These are phyloP conservation scores for Halenospora varia DNA, from an alignment of 495 filamentous ascomycete species.

Conservation along the genomic window DNA sequence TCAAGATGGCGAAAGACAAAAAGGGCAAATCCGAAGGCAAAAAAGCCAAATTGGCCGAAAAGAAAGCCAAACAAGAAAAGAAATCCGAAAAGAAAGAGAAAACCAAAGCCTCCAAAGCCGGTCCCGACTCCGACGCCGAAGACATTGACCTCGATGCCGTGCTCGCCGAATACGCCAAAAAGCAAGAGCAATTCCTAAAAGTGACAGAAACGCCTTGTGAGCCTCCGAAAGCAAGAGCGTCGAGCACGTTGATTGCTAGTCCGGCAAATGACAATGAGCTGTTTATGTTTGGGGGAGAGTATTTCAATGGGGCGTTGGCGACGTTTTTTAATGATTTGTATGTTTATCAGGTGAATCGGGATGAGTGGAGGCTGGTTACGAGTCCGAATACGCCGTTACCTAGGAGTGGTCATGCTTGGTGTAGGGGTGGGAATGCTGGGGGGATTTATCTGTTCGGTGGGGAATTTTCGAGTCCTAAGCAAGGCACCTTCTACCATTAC, in stretches of 20 bases:
- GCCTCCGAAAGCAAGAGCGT: constrained; percentile 74
- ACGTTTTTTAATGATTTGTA: constrained; percentile 73
- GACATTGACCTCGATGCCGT: constrained; percentile 96
- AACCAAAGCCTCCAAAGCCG: constrained; percentile 44
- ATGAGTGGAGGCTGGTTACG: constrained; percentile 85
- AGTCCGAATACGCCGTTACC: constrained; percentile 90
- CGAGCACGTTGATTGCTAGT: constrained; percentile 74
- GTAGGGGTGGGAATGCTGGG: constrained; percentile 72
- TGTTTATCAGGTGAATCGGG: constrained; percentile 80
- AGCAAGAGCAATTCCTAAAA: constrained; percentile 91
- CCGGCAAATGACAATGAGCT: constrained; percentile 84
- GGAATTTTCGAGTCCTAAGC: constrained; percentile 74
- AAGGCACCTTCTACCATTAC: constrained; percentile 98
- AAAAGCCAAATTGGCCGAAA: constrained; percentile 57
- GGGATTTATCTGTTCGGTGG: constrained; percentile 91
- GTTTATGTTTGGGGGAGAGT: constrained; percentile 85
- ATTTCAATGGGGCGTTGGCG: constrained; percentile 59
- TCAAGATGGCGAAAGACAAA: constrained; percentile 54
- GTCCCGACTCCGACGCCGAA: constrained; percentile 79
- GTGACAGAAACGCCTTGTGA: constrained; percentile 76
- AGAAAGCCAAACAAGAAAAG: constrained; percentile 61
- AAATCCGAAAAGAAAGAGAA: constrained; percentile 63
- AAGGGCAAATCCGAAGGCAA: constrained; percentile 55
- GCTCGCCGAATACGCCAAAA: constrained; percentile 77
- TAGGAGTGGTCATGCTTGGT: constrained; percentile 89